Conservation (phyloP, 2,329 filamentous ascomycete genomes). For the Aspergillus fijiensis region DNA sequence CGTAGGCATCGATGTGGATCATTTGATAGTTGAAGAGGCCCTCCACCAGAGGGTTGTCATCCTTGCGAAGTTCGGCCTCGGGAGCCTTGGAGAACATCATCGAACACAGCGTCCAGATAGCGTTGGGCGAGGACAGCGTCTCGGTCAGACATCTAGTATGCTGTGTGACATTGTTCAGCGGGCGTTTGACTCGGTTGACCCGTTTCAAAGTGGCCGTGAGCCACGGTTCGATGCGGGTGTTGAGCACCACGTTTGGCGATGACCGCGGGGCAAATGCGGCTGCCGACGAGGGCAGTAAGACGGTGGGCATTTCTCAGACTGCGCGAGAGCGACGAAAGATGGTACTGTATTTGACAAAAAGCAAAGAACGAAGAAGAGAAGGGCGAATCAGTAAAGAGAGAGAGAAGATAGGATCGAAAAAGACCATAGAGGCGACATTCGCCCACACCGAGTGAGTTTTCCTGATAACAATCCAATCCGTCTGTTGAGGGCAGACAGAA, state of each 20-base stretch:
- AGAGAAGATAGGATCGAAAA: slow-evolving; percentile 47
- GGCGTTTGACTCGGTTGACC: slow-evolving; percentile 94
- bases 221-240: slow-evolving; percentile 91
- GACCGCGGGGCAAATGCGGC: slow-evolving; percentile 93
- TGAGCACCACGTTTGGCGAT: slow-evolving; percentile 91
- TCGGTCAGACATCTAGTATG: slow-evolving; percentile 95
- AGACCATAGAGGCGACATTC: slow-evolving; percentile 41
- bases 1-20: slow-evolving; percentile 92
- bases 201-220: slow-evolving; percentile 94
- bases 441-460: slow-evolving; percentile 32
- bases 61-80: slow-evolving; percentile 77
- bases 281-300: slow-evolving; percentile 90
- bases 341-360: slow-evolving; percentile 19
- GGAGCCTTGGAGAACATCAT: slow-evolving; percentile 90
- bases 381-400: slow-evolving; percentile 40
- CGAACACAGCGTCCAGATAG: slow-evolving; percentile 92
- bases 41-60: slow-evolving; percentile 79
- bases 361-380: slow-evolving; percentile 45
- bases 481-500: slow-evolving; percentile 5
- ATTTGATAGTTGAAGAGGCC: slow-evolving; percentile 91
- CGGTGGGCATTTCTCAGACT: slow-evolving; percentile 74
- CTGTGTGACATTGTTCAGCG: slow-evolving; percentile 93
- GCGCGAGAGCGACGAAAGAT: slow-evolving; percentile 54
- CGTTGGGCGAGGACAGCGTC: slow-evolving; percentile 82
- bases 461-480: slow-evolving; percentile 10